Percentiles rank a stretch among this genome's conserved stretches.
Evolutionary conservation across 2,329 filamentous ascomycete genomes (phyloP).

Genomic region (Colletotrichum somersetense): DNA sequence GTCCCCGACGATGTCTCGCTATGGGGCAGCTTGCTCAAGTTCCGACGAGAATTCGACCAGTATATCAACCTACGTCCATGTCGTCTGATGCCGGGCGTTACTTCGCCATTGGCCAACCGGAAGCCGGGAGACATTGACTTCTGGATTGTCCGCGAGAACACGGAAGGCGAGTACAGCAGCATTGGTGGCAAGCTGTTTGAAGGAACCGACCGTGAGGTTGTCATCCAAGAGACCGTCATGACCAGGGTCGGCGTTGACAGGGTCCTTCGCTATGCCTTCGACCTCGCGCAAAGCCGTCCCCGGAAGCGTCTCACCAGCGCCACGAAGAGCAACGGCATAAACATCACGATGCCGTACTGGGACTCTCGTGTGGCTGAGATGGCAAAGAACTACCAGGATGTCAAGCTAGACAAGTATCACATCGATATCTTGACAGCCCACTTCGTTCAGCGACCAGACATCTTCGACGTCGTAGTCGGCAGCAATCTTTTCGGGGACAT

Average conservation of each 20-base stretch:
- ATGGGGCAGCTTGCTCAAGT: conserved; percentile 73
- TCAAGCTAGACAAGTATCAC: conserved; percentile 74
- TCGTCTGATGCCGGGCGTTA: conserved; percentile 69
- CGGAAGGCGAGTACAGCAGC: conserved; percentile 75
- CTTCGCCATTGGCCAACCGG: conserved; percentile 67
- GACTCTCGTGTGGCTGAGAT: conserved; percentile 71
- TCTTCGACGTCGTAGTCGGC: conserved; percentile 73
- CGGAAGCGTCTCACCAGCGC: conserved; percentile 72
- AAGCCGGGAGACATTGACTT: conserved; percentile 69
- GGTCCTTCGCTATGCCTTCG: conserved; percentile 73
- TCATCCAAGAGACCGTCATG: conserved; percentile 75
- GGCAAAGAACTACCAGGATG: conserved; percentile 69
- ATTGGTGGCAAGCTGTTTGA: conserved; percentile 73
- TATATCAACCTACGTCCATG: conserved; percentile 76
- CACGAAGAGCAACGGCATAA: conserved; percentile 75
- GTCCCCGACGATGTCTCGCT: conserved; percentile 76
- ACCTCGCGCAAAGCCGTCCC: conserved; percentile 67
- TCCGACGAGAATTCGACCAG: conserved; percentile 74
- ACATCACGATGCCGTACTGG: conserved; percentile 77
- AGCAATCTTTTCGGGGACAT: conserved; percentile 75
- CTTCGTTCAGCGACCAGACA: conserved; percentile 72
- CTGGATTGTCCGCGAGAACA: conserved; percentile 76
- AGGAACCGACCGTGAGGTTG: conserved; percentile 69
- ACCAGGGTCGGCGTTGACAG: conserved; percentile 70
- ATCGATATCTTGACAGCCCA: conserved; percentile 76